Evolutionary conservation across 1,284 basidiomycete genomes (phyloP).

Genomic region (Papiliotrema terrestris): DNA sequence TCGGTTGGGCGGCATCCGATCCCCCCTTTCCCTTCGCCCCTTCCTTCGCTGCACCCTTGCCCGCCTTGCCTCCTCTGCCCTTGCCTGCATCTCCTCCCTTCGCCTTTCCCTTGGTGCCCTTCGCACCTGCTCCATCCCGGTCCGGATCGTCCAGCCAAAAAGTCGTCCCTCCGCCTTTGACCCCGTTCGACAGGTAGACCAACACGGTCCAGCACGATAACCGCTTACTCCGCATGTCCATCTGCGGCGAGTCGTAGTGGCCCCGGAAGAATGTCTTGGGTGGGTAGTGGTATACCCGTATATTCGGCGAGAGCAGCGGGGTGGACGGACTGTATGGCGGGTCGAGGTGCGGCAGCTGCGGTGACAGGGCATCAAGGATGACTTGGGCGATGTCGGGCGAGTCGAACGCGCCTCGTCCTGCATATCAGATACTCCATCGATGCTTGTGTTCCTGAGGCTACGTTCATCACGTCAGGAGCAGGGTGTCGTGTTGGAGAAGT

Average conservation of each 20-base stretch:
- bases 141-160: constrained; percentile 57
- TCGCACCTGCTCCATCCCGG: neutral
- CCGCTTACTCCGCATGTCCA: constrained; percentile 13
- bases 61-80: constrained; percentile 42
- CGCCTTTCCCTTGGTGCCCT: constrained; percentile 37
- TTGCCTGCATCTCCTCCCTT: constrained; percentile 3
- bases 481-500: too few species aligned
- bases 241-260: constrained; percentile 27
- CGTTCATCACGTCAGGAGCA: too few species aligned
- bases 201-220: constrained; percentile 68
- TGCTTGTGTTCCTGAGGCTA: too few species aligned
- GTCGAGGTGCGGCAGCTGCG: constrained; percentile 55
- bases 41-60: neutral
- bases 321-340: constrained; percentile 4
- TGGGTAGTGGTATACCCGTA: constrained; percentile 45
- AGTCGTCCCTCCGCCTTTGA: constrained; percentile 72
- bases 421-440: neutral
- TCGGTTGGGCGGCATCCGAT: constrained; percentile 12
- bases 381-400: constrained; percentile 61
- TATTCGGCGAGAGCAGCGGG: constrained; percentile 43
- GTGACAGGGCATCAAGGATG: constrained; percentile 56
- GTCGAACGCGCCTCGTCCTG: constrained; percentile 63
- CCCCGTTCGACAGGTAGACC: constrained; percentile 70
- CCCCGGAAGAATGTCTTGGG: constrained; percentile 33
- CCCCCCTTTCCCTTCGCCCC: constrained; percentile 21